Evolutionary conservation across 257 asterid species (phyloP).

Genomic region (Solanum sejunctum): DNA sequence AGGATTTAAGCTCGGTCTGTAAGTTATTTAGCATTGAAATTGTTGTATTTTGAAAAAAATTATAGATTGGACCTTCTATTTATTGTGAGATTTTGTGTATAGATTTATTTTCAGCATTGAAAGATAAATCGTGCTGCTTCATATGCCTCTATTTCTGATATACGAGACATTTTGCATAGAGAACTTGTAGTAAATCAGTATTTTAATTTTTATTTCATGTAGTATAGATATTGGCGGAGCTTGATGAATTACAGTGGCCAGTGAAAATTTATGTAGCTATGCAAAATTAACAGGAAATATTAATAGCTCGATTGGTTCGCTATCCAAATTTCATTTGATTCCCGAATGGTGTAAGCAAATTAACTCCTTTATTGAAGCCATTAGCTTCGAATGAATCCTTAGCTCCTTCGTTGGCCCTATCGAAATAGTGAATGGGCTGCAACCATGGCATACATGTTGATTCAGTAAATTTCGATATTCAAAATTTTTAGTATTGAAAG

Average conservation of each 20-base stretch:
- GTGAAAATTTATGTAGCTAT: neutral
- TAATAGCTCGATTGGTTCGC: neutral
- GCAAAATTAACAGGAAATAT: neutral
- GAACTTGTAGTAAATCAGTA: neutral
- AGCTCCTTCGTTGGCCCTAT: neutral
- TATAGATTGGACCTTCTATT: neutral
- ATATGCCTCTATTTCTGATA: neutral
- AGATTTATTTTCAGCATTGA: neutral
- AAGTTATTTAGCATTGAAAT: neutral
- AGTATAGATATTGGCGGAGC: neutral
- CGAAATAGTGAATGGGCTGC: no score
- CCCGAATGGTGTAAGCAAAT: neutral
- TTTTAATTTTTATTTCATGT: neutral
- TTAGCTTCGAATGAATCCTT: neutral
- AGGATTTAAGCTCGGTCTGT: neutral
- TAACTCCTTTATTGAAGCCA: neutral
- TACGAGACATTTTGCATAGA: neutral
- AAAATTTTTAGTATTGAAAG: no score
- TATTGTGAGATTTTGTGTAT: neutral
- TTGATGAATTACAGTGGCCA: neutral
- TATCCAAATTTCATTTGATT: neutral
- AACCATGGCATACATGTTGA: no score
- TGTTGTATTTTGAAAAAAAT: neutral
- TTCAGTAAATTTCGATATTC: no score
- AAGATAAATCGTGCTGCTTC: neutral